These are phyloP conservation scores for Chimonanthus salicifolius DNA, from an alignment of 164 flowering plant genomes.

Conservation along the genomic window DNA sequence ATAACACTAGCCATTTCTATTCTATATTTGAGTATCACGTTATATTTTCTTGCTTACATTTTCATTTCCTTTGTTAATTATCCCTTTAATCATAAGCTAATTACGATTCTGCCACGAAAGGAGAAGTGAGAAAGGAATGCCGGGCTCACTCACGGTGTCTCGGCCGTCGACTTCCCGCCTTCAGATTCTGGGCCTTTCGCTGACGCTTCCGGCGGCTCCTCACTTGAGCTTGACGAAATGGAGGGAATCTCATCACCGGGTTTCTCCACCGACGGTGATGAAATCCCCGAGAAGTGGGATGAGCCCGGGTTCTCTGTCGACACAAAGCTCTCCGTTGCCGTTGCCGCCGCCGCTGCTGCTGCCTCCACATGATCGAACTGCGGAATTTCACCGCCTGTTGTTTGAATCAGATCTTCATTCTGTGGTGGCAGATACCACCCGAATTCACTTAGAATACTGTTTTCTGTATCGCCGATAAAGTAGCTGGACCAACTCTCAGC, in stretches of 20 bases:
- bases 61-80: background rate
- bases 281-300: background rate
- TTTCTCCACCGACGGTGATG: background rate
- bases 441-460: slow-evolving; percentile 44
- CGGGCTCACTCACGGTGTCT: slow-evolving; percentile 57
- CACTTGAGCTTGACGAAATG: slow-evolving; percentile 62
- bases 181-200: slow-evolving; percentile 45
- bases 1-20: too few species aligned
- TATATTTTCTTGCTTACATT: background rate
- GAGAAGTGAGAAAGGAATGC: background rate
- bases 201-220: slow-evolving; percentile 41
- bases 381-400: background rate
- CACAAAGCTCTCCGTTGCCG: slow-evolving; percentile 16
- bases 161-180: slow-evolving; percentile 33
- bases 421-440: slow-evolving; percentile 40
- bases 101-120: background rate
- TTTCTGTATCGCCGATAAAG: slow-evolving; percentile 35
- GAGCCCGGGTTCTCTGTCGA: slow-evolving; percentile 4
- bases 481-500: slow-evolving; percentile 11
- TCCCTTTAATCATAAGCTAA: background rate
- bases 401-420: background rate
- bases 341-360: slow-evolving; percentile 2
- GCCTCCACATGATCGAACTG: background rate
- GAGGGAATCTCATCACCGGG: slow-evolving; percentile 36
- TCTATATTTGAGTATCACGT: too few species aligned